Evolutionary conservation across 352 stramenopile species (phyloP), one percentile per base, ranked within the genome.

Genomic region (Pythium aristosporum): DNA sequence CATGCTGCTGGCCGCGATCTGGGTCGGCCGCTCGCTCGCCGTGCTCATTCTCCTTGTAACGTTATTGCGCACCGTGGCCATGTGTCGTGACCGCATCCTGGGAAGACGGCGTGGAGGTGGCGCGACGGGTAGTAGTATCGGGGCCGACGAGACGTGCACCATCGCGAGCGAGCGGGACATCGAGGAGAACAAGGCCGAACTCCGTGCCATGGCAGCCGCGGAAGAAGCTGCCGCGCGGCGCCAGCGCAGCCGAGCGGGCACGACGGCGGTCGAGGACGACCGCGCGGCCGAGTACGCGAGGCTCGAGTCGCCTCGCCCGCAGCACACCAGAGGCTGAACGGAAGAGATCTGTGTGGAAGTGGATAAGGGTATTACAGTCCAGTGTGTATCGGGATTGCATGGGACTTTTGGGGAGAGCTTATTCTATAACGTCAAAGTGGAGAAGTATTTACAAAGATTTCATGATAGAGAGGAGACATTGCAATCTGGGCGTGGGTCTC

Each of bases 81-180:
- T 11, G 9, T 63, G 56, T 25, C 52, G 52, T 36, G 39, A 20
- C 5, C 34, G 39, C 37, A 11, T 16, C 3, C 39, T 28, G 11
- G 39, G 25, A 30, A 30, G 52, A 5, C 41, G 41, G n/a, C 52
- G 37, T 5, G 20, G 52, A 25, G 52, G 28, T 20, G 34, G 47
- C 12, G 28, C 18, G 23, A 39, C 34, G 34, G 34, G 8, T 7
- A 39, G 34, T 8, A 30, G 25, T 30, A 30, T 30, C 1, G 34
- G 1, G 0, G 34, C 34, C 34, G 57, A 47, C 36, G 57, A 63
- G 5, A 41, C 23, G 21, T 32, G 34, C 7, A 63, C 57, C 3
- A 46, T 63, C 13, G 57, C 57, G 32, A 63, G 57, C 46, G 57
- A 63, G 57, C 46, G 46, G n/a, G 57, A 63, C 23, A 34, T 63